These are phyloP conservation scores for Cruciata laevipes DNA, from an alignment of 257 asterid genomes.

Conservation along the genomic window DNA sequence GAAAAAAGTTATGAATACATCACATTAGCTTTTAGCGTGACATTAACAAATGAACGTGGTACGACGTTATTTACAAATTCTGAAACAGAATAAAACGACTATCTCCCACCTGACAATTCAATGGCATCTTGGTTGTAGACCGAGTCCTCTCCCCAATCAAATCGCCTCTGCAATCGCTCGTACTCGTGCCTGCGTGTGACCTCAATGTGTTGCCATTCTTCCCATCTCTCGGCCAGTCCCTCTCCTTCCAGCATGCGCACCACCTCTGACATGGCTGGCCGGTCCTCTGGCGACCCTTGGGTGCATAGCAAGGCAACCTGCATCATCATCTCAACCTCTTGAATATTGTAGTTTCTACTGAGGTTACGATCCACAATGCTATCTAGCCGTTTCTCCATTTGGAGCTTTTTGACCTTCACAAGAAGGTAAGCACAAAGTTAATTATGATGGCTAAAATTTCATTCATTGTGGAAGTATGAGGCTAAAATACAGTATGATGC, in stretches of 20 bases:
- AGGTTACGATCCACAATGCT: conserved; percentile 78
- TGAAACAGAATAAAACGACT: conserved; percentile 4
- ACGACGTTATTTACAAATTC: neutral
- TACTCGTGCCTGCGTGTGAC: conserved; percentile 64
- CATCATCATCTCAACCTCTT: conserved; percentile 93
- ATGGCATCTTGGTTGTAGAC: conserved; percentile 68
- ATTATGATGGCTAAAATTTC: no score
- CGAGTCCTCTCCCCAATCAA: conserved; percentile 88
- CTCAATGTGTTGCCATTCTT: conserved; percentile 81
- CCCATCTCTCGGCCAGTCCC: conserved; percentile 92
- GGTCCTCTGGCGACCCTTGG: conserved; percentile 84
- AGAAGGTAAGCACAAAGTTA: neutral
- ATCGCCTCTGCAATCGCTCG: conserved; percentile 71
- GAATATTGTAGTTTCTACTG: conserved; percentile 36
- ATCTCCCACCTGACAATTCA: conserved; percentile 84
- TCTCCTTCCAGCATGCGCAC: conserved; percentile 95
- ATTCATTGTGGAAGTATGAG: no score
- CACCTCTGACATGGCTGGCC: conserved; percentile 93
- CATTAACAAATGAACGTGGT: neutral
- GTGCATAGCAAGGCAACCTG: conserved; percentile 92
- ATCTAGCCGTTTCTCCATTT: conserved; percentile 65
- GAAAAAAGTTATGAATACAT: neutral
- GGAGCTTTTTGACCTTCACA: conserved; percentile 72
- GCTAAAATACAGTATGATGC: no score
- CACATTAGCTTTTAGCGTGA: no score